These are phyloP conservation scores for Turritis glabra DNA, from an alignment of 345 rosid genomes.

Conservation along the genomic window DNA sequence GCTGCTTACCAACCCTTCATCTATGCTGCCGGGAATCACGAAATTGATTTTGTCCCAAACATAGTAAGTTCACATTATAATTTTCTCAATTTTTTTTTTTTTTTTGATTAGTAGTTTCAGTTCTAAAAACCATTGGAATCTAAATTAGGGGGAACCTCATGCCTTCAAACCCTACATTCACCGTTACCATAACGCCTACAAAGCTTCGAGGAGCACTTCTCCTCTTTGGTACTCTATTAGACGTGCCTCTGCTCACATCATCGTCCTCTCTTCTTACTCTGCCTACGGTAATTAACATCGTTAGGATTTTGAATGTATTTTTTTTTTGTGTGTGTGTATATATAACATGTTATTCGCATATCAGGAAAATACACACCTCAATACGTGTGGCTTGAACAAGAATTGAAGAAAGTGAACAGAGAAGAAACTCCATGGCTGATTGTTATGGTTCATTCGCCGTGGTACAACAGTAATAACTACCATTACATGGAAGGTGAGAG, in stretches of 20 bases:
- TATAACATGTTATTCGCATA: not conserved
- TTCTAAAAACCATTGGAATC: not conserved
- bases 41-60: conserved; percentile 43
- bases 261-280: conserved; percentile 51
- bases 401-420: conserved; percentile 44
- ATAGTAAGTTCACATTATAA: conserved; percentile 34
- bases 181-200: conserved; percentile 41
- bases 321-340: not conserved
- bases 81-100: not conserved
- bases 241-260: conserved; percentile 51
- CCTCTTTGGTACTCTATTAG: conserved; percentile 59
- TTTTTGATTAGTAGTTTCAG: not conserved
- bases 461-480: conserved; percentile 42
- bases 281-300: conserved; percentile 41
- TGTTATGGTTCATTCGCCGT: conserved; percentile 35
- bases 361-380: conserved; percentile 48
- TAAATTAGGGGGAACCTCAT: conserved; percentile 37
- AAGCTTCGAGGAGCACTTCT: conserved; percentile 43
- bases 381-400: conserved; percentile 37
- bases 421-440: conserved; percentile 44
- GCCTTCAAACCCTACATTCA: conserved; percentile 43
- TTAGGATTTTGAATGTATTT: not conserved
- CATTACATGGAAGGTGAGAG: conserved; percentile 62
- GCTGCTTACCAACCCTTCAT: conserved; percentile 60
- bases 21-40: conserved; percentile 56